These are phyloP conservation scores for Ascobolus immersus DNA, from an alignment of 495 filamentous ascomycete species.

Conservation along the genomic window DNA sequence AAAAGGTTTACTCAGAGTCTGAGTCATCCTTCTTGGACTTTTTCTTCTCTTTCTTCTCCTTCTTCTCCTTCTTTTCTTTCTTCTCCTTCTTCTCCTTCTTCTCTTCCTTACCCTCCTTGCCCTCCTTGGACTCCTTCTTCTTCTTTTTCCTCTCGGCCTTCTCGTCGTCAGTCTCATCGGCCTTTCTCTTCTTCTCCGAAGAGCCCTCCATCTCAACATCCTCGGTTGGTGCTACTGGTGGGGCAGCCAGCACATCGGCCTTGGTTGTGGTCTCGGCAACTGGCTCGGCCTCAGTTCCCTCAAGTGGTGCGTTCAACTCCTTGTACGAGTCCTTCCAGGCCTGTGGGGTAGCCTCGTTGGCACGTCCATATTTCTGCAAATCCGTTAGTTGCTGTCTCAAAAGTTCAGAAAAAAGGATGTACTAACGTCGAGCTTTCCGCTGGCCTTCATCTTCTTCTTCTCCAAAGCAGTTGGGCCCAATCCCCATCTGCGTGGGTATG, in stretches of 20 bases:
- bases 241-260: constrained; percentile 19
- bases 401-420: not conserved
- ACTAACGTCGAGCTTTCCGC: constrained; percentile 73
- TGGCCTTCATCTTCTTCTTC: constrained; percentile 99
- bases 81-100: constrained; percentile 52
- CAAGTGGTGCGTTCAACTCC: constrained; percentile 42
- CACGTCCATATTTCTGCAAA: constrained; percentile 58
- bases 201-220: constrained; percentile 20
- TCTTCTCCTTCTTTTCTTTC: constrained; percentile 35
- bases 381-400: not conserved
- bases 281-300: constrained; percentile 20
- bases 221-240: constrained; percentile 16
- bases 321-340: constrained; percentile 78
- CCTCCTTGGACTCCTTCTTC: constrained; percentile 64
- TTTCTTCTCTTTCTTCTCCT: constrained; percentile 28
- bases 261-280: constrained; percentile 20
- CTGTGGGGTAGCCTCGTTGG: constrained; percentile 74
- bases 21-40: too few species aligned
- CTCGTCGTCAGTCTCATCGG: constrained; percentile 15
- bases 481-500: constrained; percentile 89
- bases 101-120: constrained; percentile 50
- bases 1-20: constrained; percentile 33
- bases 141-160: constrained; percentile 22
- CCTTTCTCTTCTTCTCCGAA: constrained; percentile 15
- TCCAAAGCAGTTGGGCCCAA: constrained; percentile 67